These are phyloP conservation scores for Solanum pinnatisectum DNA, from an alignment of 257 asterid genomes.

Conservation along the genomic window DNA sequence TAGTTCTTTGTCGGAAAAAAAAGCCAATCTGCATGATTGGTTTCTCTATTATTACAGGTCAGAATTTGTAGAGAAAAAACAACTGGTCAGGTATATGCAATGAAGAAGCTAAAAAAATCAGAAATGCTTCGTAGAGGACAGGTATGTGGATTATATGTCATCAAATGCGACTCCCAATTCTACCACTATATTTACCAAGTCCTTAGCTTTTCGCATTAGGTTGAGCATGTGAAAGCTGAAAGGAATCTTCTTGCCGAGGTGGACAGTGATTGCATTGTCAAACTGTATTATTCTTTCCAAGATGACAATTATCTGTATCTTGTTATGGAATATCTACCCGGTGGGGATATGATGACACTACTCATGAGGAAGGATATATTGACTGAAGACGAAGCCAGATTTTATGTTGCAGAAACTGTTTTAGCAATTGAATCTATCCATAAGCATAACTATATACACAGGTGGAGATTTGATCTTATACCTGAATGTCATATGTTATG, in stretches of 20 bases:
- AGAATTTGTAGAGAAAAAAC: slow-evolving; percentile 37
- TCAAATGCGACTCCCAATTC: neutral
- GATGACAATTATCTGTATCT: slow-evolving; percentile 36
- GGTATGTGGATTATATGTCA: slow-evolving; percentile 9
- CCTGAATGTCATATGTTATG: neutral
- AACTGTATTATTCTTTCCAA: slow-evolving; percentile 41
- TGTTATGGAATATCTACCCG: slow-evolving; percentile 48
- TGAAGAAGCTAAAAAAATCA: slow-evolving; percentile 40
- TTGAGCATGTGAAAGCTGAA: slow-evolving; percentile 48
- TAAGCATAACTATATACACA: slow-evolving; percentile 40
- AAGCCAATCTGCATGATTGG: neutral
- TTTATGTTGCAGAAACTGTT: slow-evolving; percentile 45
- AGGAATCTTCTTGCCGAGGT: slow-evolving; percentile 46
- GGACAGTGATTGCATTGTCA: slow-evolving; percentile 40
- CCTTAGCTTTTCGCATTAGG: slow-evolving; percentile 18
- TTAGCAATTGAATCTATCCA: slow-evolving; percentile 48
- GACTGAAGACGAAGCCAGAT: slow-evolving; percentile 40
- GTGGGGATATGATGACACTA: slow-evolving; percentile 52
- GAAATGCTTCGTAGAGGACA: slow-evolving; percentile 52
- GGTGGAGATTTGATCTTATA: slow-evolving; percentile 11
- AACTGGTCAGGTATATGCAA: slow-evolving; percentile 36
- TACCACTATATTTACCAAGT: neutral
- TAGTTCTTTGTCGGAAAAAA: neutral
- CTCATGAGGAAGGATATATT: slow-evolving; percentile 44
- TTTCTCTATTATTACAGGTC: slow-evolving; percentile 19